Evolutionary conservation across 345 rosid genomes (phyloP), one percentile per base, ranked within the genome.

Genomic region (Eucalyptus brandiana): DNA sequence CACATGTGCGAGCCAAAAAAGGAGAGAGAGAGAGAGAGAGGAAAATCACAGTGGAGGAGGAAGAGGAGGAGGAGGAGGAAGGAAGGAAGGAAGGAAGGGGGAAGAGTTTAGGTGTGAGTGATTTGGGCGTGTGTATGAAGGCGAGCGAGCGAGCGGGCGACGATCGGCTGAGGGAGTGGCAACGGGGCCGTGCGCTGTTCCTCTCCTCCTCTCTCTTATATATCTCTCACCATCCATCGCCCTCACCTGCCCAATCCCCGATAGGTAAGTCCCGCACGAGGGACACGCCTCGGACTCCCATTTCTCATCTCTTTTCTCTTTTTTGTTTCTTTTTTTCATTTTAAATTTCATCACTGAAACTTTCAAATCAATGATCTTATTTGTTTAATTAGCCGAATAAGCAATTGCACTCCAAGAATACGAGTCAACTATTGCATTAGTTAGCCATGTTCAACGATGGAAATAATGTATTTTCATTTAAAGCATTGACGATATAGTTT

Each of bases 401-500:
- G 21, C 3, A 3, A 56, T 56, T 24, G 62, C 62, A 24, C 21
- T 24, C 62, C 62, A 10, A 62, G 34, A 62, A 62, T 16, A 18
- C 23, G 1, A 67, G 80, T 67, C 80, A 9, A 32, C 42, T 11
- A 6, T 67, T 17, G 24, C 24, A 0, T 17, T 17, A 32, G 10
- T 10, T 32, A 24, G 18, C 80, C 9, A 12, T 18, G 14, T 34
- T 34, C 10, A 9, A 18, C 4, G 11, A 34, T 32, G 24, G 4
- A 32, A 69, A 23, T 18, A 8, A 3, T 34, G 24, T 2, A 34
- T 34, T 34, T 9, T 34, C 4, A 34, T 69, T 34, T 34, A 1
- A 6, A 5, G 12, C 0, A 0, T 34, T 19, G 8, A 37, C 12
- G 45, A 37, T 12, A 0, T 0, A 18, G 0, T 37, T 21, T 37